Conservation (phyloP, 2,329 filamentous ascomycete species). For the Teratosphaeria gauchensis region DNA sequence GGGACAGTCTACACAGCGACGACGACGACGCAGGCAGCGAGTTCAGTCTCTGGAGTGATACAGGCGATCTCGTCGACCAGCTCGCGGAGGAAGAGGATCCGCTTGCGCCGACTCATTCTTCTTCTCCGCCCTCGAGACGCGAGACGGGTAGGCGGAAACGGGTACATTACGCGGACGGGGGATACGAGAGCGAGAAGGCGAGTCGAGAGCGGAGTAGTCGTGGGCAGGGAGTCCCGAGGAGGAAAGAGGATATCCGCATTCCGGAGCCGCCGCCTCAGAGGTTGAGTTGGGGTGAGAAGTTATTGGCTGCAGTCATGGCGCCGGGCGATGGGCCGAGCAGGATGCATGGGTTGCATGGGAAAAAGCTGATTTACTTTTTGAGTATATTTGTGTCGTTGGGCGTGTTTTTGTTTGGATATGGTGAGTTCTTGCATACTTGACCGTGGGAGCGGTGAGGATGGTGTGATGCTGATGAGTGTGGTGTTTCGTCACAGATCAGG, state of each 20-base stretch:
- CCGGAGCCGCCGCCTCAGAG: slow-evolving; percentile 56
- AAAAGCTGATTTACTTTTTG: slow-evolving; percentile 71
- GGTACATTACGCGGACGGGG: slow-evolving; percentile 55
- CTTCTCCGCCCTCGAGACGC: slow-evolving; percentile 22
- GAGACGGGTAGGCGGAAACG: slow-evolving; percentile 43
- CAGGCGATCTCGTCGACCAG: slow-evolving; percentile 89
- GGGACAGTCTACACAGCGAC: slow-evolving; percentile 8
- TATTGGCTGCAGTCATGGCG: slow-evolving; percentile 79
- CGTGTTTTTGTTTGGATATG: slow-evolving; percentile 64
- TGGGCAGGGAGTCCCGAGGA: slow-evolving; percentile 38
- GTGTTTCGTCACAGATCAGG: slow-evolving; percentile 58
- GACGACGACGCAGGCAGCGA: slow-evolving; percentile 43
- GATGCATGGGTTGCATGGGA: slow-evolving; percentile 88
- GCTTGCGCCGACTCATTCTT: slow-evolving; percentile 41
- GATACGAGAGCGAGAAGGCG: slow-evolving; percentile 26
- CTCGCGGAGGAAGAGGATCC: slow-evolving; percentile 75
- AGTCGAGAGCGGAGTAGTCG: slow-evolving; percentile 18
- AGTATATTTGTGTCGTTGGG: slow-evolving; percentile 45
- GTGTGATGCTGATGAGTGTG: background rate
- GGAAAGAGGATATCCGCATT: slow-evolving; percentile 67
- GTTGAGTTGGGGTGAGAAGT: slow-evolving; percentile 57
- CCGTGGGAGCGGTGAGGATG: slow-evolving; percentile 43
- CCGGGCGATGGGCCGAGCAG: slow-evolving; percentile 58
- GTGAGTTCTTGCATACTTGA: background rate
- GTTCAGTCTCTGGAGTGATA: slow-evolving; percentile 84